Percentiles rank a stretch among this genome's conserved stretches.
These are phyloP conservation scores for Penicillium sp. DNA, from an alignment of 2,329 filamentous ascomycete genomes.

Conservation along the genomic window DNA sequence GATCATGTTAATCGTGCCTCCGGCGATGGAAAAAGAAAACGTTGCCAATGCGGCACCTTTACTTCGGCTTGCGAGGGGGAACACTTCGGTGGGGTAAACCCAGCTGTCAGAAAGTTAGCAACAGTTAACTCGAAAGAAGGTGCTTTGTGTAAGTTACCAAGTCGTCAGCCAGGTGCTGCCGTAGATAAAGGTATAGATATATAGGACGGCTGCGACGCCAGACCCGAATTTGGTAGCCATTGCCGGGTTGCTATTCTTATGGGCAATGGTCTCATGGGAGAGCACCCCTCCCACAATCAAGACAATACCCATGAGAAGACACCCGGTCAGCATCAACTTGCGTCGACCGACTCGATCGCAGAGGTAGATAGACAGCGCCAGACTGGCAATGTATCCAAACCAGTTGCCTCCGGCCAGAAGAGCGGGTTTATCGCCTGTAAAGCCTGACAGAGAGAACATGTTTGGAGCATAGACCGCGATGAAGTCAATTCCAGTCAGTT, in stretches of 20 bases:
- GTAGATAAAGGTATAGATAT: conserved; percentile 26
- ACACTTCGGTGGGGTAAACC: conserved; percentile 26
- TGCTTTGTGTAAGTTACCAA: conserved; percentile 17
- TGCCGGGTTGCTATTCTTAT: conserved; percentile 8
- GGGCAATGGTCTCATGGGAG: conserved; percentile 15
- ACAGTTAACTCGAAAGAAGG: not conserved
- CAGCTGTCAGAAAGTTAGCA: conserved; percentile 10
- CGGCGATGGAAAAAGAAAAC: conserved; percentile 27
- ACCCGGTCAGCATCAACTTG: conserved; percentile 26
- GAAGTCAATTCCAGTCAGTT: conserved; percentile 24
- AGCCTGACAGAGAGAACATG: conserved; percentile 23
- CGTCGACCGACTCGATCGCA: conserved; percentile 16
- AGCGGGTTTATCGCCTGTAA: conserved; percentile 19
- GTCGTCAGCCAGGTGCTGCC: conserved; percentile 28
- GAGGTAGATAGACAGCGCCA: conserved; percentile 18
- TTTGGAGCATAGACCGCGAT: conserved; percentile 23
- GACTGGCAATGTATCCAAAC: conserved; percentile 22
- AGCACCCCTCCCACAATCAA: conserved; percentile 23
- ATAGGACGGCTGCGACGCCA: conserved; percentile 22
- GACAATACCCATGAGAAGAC: conserved; percentile 19
- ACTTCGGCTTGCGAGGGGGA: conserved; percentile 21
- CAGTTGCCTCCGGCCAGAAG: conserved; percentile 25
- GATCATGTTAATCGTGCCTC: conserved; percentile 32
- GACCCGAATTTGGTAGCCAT: conserved; percentile 20
- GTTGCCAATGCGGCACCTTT: conserved; percentile 25